Base-by-base conservation (phyloP, 768 basidiomycete genomes). In the Termitomyces sp. region DNA sequence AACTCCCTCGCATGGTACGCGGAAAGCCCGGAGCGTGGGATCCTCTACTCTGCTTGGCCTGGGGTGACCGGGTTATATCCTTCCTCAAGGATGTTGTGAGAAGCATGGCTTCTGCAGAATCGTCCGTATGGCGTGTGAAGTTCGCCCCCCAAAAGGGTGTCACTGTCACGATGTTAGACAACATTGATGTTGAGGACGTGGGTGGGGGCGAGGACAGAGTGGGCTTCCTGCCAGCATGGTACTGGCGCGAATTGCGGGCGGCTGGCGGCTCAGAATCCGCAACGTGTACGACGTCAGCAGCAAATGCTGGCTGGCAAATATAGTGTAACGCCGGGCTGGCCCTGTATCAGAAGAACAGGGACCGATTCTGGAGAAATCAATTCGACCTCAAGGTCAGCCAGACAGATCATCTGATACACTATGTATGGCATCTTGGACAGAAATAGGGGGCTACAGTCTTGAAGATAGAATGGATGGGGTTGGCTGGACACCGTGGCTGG, bases 191-290 rank as follows among this genome's bases (percentile, higher is more conserved):
- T 30, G 73, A 70, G 44, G 88, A 88, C 17, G 87, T 90, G 1
- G 72, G 72, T 56, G 79, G 73, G 23, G 83, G 81, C 5, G 89
- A 91, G 68, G 86, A 89, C 52, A 73, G 91, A 48, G 78, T 89
- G 21, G 91, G 91, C n/a, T 88, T 93, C 62, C 64, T 93, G 40
- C 91, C 91, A 10, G 74, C 69, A 59, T 88, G 85, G 85, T 92
- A 85, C 68, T 88, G 78, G 78, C 68, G 76, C 17, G 74, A 77
- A 63, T 59, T 73, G 19, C 58, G 61, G 19, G 34, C 57, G 46
- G 35, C 25, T 21, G 37, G 43, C 43, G n/a, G 34, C 44, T 45
- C 41, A 42, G 45, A 54, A 50, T 8, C 35, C 11, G 35, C 9
- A 27, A 50, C 49, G 35, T 50, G 49, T 39, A 49, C 58, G 28